phyloP scores from a whole-genome alignment of 176 grass and related monocot species.

The Musa itinerans region DNA sequence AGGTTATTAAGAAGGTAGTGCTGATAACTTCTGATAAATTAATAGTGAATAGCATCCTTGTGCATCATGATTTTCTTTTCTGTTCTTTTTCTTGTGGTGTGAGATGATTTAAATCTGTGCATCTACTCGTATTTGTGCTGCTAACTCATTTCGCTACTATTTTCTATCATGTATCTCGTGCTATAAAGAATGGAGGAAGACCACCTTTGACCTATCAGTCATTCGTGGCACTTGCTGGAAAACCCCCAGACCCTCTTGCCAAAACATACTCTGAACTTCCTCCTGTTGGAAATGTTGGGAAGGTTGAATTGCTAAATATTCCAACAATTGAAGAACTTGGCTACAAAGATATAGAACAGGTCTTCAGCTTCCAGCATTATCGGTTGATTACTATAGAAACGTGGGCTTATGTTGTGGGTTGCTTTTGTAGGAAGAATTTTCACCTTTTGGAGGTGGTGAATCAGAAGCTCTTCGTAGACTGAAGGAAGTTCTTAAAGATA shows the following conservation, averaged over 20 bases:
- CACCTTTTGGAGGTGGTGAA: conserved; percentile 58
- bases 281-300: conserved; percentile 48
- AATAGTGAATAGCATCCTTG: background rate
- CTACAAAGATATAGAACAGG: conserved; percentile 65
- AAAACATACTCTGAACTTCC: conserved; percentile 56
- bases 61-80: background rate
- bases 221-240: conserved; percentile 46
- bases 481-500: conserved; percentile 55
- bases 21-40: background rate
- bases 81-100: background rate
- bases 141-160: background rate
- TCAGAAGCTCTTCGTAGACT: conserved; percentile 70
- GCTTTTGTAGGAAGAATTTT: conserved; percentile 57
- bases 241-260: conserved; percentile 32
- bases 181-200: conserved; percentile 52
- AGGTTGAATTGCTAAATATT: conserved; percentile 44
- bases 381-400: background rate
- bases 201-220: conserved; percentile 74
- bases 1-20: conserved; percentile 68
- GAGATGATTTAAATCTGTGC: background rate
- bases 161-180: background rate
- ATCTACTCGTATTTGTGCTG: background rate
- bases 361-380: conserved; percentile 1
- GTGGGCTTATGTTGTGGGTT: background rate
- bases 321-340: conserved; percentile 71